A percentile compares a stretch with the other conserved stretches of the same genome.
Conservation (phyloP, 2,329 filamentous ascomycete genomes). For the Eurotiales sp. region DNA sequence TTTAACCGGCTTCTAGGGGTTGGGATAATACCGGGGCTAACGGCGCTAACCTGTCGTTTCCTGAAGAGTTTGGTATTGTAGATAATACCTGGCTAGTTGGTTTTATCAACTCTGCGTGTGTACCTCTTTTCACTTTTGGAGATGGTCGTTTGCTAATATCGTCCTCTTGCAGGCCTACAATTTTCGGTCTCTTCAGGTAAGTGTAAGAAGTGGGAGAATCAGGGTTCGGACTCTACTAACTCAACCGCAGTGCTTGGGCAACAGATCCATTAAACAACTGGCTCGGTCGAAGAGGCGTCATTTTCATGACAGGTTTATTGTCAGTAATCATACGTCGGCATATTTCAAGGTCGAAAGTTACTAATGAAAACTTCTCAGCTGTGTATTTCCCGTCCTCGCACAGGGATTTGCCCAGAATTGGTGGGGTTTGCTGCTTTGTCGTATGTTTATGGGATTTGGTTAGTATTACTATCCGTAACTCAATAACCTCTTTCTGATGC, state of each 20-base stretch:
- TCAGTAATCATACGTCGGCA: constrained; percentile 58
- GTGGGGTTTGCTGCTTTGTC: constrained; percentile 56
- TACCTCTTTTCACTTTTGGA: constrained; percentile 18
- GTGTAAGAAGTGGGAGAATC: neutral
- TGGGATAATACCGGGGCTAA: constrained; percentile 46
- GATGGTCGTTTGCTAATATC: neutral
- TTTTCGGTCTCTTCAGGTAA: constrained; percentile 18
- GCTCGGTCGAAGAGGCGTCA: constrained; percentile 60
- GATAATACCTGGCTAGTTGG: constrained; percentile 60
- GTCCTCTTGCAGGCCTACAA: constrained; percentile 10
- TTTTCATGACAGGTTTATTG: constrained; percentile 62
- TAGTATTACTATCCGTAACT: neutral
- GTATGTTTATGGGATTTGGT: constrained; percentile 58
- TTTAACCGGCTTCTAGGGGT: constrained; percentile 18
- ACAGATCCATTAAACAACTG: constrained; percentile 61
- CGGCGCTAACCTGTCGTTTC: constrained; percentile 43
- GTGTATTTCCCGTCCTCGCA: constrained; percentile 27
- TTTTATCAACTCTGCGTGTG: constrained; percentile 54
- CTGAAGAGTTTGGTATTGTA: constrained; percentile 31
- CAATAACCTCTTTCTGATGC: neutral
- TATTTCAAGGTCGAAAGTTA: constrained; percentile 49
- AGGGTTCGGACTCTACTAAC: constrained; percentile 12
- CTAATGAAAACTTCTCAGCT: constrained; percentile 11
- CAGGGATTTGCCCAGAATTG: constrained; percentile 44
- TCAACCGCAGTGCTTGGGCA: constrained; percentile 55